Conservation (phyloP, 192 early-diverging fungal species). For the Backusella mclennaniae region DNA sequence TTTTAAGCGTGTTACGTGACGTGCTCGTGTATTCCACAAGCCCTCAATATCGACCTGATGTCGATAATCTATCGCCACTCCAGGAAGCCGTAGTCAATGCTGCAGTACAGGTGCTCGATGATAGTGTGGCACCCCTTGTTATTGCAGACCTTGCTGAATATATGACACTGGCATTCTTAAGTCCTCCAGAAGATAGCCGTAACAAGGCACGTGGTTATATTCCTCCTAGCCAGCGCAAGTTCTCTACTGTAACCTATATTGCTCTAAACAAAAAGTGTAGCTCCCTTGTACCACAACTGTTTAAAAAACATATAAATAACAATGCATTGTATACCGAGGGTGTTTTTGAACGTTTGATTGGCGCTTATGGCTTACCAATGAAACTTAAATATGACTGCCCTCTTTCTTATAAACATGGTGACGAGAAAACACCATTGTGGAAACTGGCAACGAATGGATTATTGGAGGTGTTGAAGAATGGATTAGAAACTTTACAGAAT, state of each 20-base stretch:
- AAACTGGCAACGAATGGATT: constrained; percentile 61
- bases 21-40: constrained; percentile 65
- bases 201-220: constrained; percentile 15
- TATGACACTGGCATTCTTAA: constrained; percentile 42
- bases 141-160: constrained; percentile 44
- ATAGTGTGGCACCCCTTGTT: constrained; percentile 25
- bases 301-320: constrained; percentile 50
- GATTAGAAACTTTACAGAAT: constrained; percentile 39
- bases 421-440: constrained; percentile 69
- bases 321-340: constrained; percentile 53
- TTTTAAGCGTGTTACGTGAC: constrained; percentile 49
- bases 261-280: constrained; percentile 67
- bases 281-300: constrained; percentile 48
- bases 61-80: constrained; percentile 61
- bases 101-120: constrained; percentile 38
- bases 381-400: constrained; percentile 75
- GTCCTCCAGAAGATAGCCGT: constrained; percentile 24
- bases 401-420: constrained; percentile 57
- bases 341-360: constrained; percentile 50
- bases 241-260: constrained; percentile 66
- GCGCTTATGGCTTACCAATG: constrained; percentile 69
- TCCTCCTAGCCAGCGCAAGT: constrained; percentile 29
- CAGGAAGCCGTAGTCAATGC: constrained; percentile 70
- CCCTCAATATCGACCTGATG: constrained; percentile 53
- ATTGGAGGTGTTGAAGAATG: constrained; percentile 55